A percentile compares a stretch with the other conserved stretches of the same genome.
phyloP scores from a whole-genome alignment of 2,329 filamentous ascomycete species.

The Knoxdaviesia proteae region DNA sequence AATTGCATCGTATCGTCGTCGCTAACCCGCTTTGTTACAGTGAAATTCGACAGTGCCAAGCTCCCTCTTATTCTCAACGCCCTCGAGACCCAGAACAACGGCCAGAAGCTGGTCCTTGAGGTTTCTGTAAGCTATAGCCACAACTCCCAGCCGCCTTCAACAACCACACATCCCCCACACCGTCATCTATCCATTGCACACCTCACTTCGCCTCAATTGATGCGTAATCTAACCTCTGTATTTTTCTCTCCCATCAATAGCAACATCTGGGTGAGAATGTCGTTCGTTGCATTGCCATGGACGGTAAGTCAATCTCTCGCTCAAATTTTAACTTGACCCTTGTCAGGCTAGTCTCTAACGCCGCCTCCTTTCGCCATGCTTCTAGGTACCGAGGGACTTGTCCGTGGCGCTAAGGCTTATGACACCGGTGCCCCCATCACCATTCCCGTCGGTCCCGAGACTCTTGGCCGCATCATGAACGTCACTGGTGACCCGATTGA shows the following conservation, averaged over 20 bases:
- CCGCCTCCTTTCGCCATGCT: not conserved
- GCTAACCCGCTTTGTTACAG: conserved; percentile 23
- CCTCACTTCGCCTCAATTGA: no score
- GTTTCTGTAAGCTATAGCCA: conserved; percentile 50
- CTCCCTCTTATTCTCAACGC: conserved; percentile 96
- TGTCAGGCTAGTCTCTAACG: not conserved
- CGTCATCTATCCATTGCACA: conserved; percentile 10
- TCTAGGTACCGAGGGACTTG: conserved; percentile 97
- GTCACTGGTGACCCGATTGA: conserved; percentile 99
- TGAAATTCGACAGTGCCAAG: conserved; percentile 90
- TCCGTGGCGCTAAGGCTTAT: conserved; percentile 64
- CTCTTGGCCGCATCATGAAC: conserved; percentile 98
- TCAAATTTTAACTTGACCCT: not conserved
- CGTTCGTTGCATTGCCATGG: conserved; percentile 99
- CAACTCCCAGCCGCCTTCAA: not conserved
- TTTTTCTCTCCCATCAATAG: conserved; percentile 20
- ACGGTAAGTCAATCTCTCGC: conserved; percentile 44
- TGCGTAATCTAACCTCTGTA: no score
- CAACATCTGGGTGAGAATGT: conserved; percentile 99
- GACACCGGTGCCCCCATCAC: conserved; percentile 93
- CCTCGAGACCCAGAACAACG: conserved; percentile 75
- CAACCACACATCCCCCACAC: no score
- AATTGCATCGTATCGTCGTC: not conserved
- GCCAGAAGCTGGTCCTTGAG: conserved; percentile 87
- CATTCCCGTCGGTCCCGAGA: conserved; percentile 83